Evolutionary conservation across 352 stramenopile species (phyloP), one percentile per base, ranked within the genome.

Genomic region (Phytophthora melonis): DNA sequence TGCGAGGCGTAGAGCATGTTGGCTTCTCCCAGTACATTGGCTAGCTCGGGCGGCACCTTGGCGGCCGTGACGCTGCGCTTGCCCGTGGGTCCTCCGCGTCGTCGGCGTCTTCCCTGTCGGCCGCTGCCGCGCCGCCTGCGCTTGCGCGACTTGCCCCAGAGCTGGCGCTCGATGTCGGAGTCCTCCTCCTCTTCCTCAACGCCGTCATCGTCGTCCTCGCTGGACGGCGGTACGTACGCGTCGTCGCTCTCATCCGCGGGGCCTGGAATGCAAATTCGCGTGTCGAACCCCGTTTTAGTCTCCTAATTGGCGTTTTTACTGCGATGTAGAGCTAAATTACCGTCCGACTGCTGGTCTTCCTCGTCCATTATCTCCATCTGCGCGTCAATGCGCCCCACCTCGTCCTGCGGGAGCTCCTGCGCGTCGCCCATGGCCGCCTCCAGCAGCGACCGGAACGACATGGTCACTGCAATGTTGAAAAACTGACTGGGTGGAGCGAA

Each of bases 1-100:
- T 94, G 88, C 13, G 88, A 95, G n/a, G 87, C 88, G 72, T 95
- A 96, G 53, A 94, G 59, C 82, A 94, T 93, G 54, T 96, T 96
- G 3, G 90, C 88, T 66, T 95, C 88, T 21, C 88, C 88, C 54
- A 97, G 78, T 54, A 95, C 86, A 58, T 86, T 89, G 2, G 88
- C 86, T 39, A 95, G 82, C 64, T 95, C 88, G 1, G 88, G 87
- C 0, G 88, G 89, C 18, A 97, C 85, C 76, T 94, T 94, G 23
- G 84, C 92, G 8, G 86, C 84, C 21, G 89, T 76, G 36, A 93
- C 87, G 55, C 77, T 83, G 60, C 86, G 81, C 55, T 88, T 92
- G 16, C 87, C 79, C 3, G 66, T 64, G 6, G 75, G 66, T 2
- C 77, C 72, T 3, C 78, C 68, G 19, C 84, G 75, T 5, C 83